Conservation (phyloP, 495 filamentous ascomycete genomes). For the Penicillium steckii region DNA sequence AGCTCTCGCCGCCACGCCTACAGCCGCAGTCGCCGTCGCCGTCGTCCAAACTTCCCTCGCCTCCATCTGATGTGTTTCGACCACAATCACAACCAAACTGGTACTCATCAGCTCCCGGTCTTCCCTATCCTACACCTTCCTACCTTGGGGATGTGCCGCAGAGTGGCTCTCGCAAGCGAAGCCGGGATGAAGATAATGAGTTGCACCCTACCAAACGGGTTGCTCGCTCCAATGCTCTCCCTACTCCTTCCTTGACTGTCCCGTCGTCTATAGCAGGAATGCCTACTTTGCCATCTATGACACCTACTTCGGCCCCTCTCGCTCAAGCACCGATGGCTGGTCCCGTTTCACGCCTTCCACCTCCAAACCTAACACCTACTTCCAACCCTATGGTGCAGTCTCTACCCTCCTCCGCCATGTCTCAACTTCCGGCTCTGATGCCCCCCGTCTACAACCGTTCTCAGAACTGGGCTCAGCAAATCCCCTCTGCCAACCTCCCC, state of each 20-base stretch:
- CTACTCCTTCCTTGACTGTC: constrained; percentile 31
- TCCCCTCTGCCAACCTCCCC: constrained; percentile 42
- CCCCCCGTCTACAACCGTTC: constrained; percentile 58
- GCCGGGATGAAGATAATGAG: constrained; percentile 59
- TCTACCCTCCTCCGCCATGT: constrained; percentile 51
- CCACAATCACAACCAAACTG: constrained; percentile 31
- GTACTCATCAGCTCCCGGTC: constrained; percentile 26
- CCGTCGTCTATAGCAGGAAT: constrained; percentile 32
- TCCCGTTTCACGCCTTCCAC: constrained; percentile 52
- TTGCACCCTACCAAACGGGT: constrained; percentile 71
- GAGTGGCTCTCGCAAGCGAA: constrained; percentile 64
- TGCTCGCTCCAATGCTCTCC: constrained; percentile 30
- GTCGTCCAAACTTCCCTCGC: constrained; percentile 53
- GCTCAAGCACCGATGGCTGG: constrained; percentile 28
- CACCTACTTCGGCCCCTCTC: constrained; percentile 34
- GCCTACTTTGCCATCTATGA: constrained; percentile 38
- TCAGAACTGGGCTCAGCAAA: constrained; percentile 45
- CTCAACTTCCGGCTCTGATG: constrained; percentile 56
- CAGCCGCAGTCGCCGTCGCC: constrained; percentile 38
- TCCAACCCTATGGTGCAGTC: constrained; percentile 35
- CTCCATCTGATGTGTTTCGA: constrained; percentile 38
- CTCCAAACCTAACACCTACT: constrained; percentile 46
- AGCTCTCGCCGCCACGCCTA: constrained; percentile 33
- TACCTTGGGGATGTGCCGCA: constrained; percentile 31
- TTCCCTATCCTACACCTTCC: constrained; percentile 25